phyloP scores from a whole-genome alignment of 345 rosid genomes.

The Kernera saxatilis region DNA sequence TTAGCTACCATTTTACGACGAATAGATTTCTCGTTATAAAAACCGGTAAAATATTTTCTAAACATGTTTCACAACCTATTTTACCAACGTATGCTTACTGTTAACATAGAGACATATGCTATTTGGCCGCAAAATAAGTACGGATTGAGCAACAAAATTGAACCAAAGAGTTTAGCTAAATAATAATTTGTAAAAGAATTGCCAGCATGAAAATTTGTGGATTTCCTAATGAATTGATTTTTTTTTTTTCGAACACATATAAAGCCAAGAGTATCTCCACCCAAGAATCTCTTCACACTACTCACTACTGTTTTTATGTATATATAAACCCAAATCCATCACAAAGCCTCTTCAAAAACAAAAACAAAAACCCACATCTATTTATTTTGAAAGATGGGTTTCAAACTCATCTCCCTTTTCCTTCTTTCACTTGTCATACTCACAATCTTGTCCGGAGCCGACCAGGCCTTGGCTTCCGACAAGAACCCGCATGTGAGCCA shows the following conservation, averaged over 20 bases:
- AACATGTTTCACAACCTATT: no score
- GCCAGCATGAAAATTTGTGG: not conserved
- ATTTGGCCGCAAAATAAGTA: no score
- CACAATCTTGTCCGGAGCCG: slow-evolving; percentile 3
- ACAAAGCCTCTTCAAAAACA: not conserved
- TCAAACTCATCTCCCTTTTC: slow-evolving; percentile 14
- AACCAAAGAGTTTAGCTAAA: no score
- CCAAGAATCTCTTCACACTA: slow-evolving; percentile 17
- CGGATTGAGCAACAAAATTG: no score
- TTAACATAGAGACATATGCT: no score
- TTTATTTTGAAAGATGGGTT: slow-evolving; percentile 31
- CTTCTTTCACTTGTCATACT: slow-evolving; percentile 20
- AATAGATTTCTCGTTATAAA: no score
- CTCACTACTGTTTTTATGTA: not conserved
- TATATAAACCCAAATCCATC: slow-evolving; percentile 10
- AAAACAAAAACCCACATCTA: not conserved
- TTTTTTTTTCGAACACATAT: not conserved
- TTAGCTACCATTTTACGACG: no score
- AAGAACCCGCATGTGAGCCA: slow-evolving; percentile 9
- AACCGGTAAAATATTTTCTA: no score
- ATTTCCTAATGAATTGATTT: not conserved
- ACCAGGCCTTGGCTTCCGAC: slow-evolving; percentile 1
- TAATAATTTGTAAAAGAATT: not conserved
- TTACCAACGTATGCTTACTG: no score
- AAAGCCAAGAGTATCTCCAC: slow-evolving; percentile 7